Evolutionary conservation across 1,284 basidiomycete species (phyloP).

Genomic region (Amylostereum chailletii): DNA sequence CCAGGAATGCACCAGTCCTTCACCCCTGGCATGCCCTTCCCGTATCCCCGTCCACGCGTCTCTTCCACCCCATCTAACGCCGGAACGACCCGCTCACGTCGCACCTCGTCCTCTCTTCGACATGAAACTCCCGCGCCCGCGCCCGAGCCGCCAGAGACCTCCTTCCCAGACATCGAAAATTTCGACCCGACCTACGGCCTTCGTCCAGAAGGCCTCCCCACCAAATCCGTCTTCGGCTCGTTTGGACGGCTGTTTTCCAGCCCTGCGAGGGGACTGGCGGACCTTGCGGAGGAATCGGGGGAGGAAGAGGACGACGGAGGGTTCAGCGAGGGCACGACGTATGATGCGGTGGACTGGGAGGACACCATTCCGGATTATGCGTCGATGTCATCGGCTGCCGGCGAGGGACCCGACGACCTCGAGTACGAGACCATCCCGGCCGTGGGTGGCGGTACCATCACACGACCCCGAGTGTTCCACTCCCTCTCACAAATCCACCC

Average conservation of each 20-base stretch:
- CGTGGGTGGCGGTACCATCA: slow-evolving; percentile 57
- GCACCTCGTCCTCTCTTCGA: slow-evolving; percentile 11
- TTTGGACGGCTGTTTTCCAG: slow-evolving; percentile 63
- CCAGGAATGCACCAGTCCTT: not conserved
- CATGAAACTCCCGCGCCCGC: slow-evolving; percentile 16
- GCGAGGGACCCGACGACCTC: slow-evolving; percentile 13
- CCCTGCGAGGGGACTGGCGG: slow-evolving; percentile 63
- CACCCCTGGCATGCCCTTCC: not conserved
- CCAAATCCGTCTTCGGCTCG: slow-evolving; percentile 60
- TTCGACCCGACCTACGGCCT: slow-evolving; percentile 98
- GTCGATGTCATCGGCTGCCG: slow-evolving; percentile 20
- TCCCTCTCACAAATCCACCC: slow-evolving; percentile 36
- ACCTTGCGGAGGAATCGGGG: slow-evolving; percentile 64
- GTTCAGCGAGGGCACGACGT: slow-evolving; percentile 43
- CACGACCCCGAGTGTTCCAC: slow-evolving; percentile 54
- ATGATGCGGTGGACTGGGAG: slow-evolving; percentile 64
- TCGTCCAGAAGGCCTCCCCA: slow-evolving; percentile 82
- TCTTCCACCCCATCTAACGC: slow-evolving; percentile 9
- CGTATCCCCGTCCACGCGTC: slow-evolving; percentile 7
- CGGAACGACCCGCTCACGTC: slow-evolving; percentile 10
- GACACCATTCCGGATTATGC: slow-evolving; percentile 33
- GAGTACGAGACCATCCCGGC: slow-evolving; percentile 44
- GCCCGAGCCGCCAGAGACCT: slow-evolving; percentile 33
- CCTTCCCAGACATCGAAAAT: slow-evolving; percentile 79
- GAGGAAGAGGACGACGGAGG: slow-evolving; percentile 34